phyloP scores from a whole-genome alignment of 345 rosid genomes.

The Populus nigra region DNA sequence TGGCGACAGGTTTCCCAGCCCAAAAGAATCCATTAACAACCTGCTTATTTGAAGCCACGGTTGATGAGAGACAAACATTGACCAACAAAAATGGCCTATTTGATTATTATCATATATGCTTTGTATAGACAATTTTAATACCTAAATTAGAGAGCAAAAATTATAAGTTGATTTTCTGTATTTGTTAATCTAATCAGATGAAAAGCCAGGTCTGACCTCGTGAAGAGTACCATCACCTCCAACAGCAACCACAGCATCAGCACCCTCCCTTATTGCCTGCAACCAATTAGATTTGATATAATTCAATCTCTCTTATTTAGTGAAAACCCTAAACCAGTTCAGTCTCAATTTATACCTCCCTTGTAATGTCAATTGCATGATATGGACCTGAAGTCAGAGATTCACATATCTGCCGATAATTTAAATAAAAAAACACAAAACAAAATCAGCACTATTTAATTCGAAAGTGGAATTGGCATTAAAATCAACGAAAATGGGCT shows the following conservation, averaged over 20 bases:
- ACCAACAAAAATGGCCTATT: neutral
- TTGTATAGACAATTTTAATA: too few relatives aligned
- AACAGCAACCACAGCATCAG: conserved; percentile 95
- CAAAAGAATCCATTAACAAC: conserved; percentile 94
- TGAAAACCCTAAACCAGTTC: conserved; percentile 15
- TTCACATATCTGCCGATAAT: conserved; percentile 54
- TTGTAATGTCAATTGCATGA: conserved; percentile 88
- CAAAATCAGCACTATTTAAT: neutral
- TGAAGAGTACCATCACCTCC: conserved; percentile 99
- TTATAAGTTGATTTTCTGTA: neutral
- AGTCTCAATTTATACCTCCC: conserved; percentile 61
- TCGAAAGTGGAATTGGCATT: neutral
- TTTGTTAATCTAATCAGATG: neutral
- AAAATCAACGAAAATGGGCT: neutral
- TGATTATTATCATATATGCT: too few relatives aligned
- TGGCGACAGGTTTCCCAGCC: conserved; percentile 64
- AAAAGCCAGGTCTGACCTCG: conserved; percentile 49
- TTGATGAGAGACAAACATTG: neutral
- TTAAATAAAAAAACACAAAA: neutral
- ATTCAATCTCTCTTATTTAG: neutral
- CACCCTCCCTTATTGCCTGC: conserved; percentile 89
- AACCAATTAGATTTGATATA: conserved; percentile 7
- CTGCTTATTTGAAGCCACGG: conserved; percentile 32
- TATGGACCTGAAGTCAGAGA: conserved; percentile 86
- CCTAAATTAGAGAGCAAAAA: too few relatives aligned